Base-by-base conservation (phyloP, 345 rosid species). In the Noccaea bulbosa region DNA sequence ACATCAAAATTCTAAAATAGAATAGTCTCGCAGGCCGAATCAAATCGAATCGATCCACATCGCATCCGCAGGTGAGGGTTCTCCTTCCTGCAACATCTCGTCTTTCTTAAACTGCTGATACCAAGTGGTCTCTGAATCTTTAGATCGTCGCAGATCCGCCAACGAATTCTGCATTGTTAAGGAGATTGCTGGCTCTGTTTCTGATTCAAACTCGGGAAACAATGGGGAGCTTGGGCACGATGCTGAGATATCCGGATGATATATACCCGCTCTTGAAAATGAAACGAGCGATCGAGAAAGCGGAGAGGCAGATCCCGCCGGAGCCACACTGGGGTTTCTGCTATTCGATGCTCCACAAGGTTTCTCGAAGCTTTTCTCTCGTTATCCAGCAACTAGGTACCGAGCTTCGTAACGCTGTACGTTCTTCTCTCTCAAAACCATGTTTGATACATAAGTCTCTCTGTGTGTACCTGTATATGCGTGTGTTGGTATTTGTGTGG, bases 281-380 rank as follows among this genome's bases (percentile, higher is more conserved):
- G 72, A 88, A 83, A 77, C 77, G 85, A 82, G 99, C 92, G 32
- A 78, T 78, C 2, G 82, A 79, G 35, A 43, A 82, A n/a, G 98
- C 97, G 0, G 89, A 79, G 85, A 92, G 87, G 82, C 97, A 92
- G 88, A 94, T 92, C 87, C 98, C 98, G 4, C 78, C 77, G 3
- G 83, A 88, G 73, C 93, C 97, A 58, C 97, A 88, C 79, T 89
- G 98, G 99, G 92, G 70, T 6, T 94, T 89, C 75, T 92, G 96
- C 76, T 94, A 92, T 72, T 69, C 92, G 3, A 89, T 92, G 96
- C 96, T 94, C 55, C 93, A 81, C 62, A 92, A 90, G 78, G 98
- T 94, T 38, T 92, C 98, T 73, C 86, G 96, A 2, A 89, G 96
- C 84, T 94, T 94, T 50, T 86, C 78, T 48, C 84, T 92, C 71